Conservation (phyloP, 768 basidiomycete genomes). For the Boletellus ananas region DNA sequence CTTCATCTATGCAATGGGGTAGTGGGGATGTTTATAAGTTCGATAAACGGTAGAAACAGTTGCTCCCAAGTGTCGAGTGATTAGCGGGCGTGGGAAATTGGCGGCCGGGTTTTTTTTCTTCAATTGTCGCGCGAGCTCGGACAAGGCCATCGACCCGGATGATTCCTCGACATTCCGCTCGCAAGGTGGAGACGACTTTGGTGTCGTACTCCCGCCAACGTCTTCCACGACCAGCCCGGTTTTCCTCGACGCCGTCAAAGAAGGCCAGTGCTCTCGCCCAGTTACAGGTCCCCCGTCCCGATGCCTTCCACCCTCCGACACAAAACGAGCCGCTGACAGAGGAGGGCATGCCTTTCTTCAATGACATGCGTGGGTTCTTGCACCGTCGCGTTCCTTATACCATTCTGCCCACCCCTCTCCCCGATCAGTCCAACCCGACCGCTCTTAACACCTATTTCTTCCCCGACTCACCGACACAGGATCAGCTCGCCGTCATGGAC, state of each 20-base stretch:
- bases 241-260: constrained; percentile 67
- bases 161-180: constrained; percentile 30
- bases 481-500: constrained; percentile 74
- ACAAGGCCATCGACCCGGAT: constrained; percentile 15
- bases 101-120: constrained; percentile 2
- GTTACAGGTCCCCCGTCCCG: constrained; percentile 34
- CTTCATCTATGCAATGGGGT: no score
- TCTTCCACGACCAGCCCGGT: constrained; percentile 65
- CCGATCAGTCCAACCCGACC: constrained; percentile 39
- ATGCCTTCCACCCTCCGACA: constrained; percentile 37
- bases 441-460: constrained; percentile 50
- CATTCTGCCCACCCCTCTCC: constrained; percentile 64
- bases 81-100: background rate
- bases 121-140: constrained; percentile 17
- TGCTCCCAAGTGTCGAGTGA: no score
- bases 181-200: constrained; percentile 37
- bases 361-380: constrained; percentile 52
- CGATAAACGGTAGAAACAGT: no score
- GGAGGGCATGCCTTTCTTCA: constrained; percentile 11
- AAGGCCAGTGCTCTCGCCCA: constrained; percentile 44
- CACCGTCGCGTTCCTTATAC: constrained; percentile 47
- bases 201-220: constrained; percentile 61
- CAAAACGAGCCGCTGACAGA: constrained; percentile 22
- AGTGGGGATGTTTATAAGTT: no score
- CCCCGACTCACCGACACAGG: constrained; percentile 61